Conservation (phyloP, 2,329 filamentous ascomycete species). For the Hymenoscyphus salicellus region DNA sequence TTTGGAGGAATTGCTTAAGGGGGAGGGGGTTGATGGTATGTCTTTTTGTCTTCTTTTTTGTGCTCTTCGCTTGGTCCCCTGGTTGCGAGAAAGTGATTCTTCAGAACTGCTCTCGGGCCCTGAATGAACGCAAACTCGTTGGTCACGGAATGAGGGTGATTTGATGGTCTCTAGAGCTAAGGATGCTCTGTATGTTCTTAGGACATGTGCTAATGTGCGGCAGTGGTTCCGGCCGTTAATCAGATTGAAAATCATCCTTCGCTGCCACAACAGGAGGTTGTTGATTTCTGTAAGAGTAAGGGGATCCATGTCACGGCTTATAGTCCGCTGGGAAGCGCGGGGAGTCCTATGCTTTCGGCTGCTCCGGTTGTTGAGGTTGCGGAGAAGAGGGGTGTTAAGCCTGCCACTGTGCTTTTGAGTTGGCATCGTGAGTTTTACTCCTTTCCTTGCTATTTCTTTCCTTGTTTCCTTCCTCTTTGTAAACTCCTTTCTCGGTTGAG, state of each 20-base stretch:
- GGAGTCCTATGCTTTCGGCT: slow-evolving; percentile 52
- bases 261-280: slow-evolving; percentile 49
- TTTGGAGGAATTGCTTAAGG: slow-evolving; percentile 30
- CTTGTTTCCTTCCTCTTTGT: not conserved
- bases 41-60: too few relatives aligned
- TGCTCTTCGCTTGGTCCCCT: too few relatives aligned
- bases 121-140: too few relatives aligned
- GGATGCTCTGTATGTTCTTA: too few relatives aligned
- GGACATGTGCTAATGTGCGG: too few relatives aligned
- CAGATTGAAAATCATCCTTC: slow-evolving; percentile 59
- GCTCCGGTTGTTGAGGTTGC: slow-evolving; percentile 61
- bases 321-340: slow-evolving; percentile 40
- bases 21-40: slow-evolving; percentile 36
- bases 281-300: slow-evolving; percentile 46
- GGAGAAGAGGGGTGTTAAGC: slow-evolving; percentile 58
- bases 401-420: slow-evolving; percentile 65
- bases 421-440: slow-evolving; percentile 60
- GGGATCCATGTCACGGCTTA: slow-evolving; percentile 51
- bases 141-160: too few relatives aligned
- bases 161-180: too few relatives aligned
- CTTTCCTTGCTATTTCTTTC: slow-evolving; percentile 1
- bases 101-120: too few relatives aligned
- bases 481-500: too few relatives aligned
- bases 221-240: slow-evolving; percentile 48
- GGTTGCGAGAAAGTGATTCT: too few relatives aligned